These are phyloP conservation scores for Fusarium sp. DNA, from an alignment of 2,329 filamentous ascomycete species.

Conservation along the genomic window DNA sequence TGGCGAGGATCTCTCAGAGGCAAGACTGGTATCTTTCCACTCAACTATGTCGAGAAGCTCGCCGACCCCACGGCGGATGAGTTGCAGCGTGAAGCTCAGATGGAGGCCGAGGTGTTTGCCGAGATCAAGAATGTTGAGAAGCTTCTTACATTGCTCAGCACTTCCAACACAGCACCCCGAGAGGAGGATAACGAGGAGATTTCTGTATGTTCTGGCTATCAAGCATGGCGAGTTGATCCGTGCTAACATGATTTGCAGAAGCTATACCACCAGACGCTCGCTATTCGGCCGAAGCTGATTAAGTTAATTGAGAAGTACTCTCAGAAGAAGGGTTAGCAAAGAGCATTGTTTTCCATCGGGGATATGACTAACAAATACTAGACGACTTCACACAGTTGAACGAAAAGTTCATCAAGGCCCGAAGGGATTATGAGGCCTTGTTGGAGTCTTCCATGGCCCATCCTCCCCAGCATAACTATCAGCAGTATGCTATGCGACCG, in stretches of 20 bases:
- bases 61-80: conserved; percentile 95
- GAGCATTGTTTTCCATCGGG: too few species aligned
- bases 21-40: conserved; percentile 95
- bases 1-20: conserved; percentile 96
- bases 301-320: conserved; percentile 99
- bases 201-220: conserved; percentile 65
- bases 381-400: conserved; percentile 98
- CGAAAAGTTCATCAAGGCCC: conserved; percentile 99
- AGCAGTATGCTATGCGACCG: conserved; percentile 71
- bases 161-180: conserved; percentile 80
- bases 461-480: conserved; percentile 82
- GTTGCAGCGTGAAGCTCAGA: conserved; percentile 93
- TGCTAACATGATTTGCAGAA: conserved; percentile 61
- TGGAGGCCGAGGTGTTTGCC: conserved; percentile 79
- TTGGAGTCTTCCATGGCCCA: conserved; percentile 97
- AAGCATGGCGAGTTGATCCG: not conserved
- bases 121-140: conserved; percentile 74
- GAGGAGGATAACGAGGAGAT: conserved; percentile 98
- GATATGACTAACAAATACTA: not conserved
- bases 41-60: conserved; percentile 99
- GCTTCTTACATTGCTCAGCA: conserved; percentile 88
- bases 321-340: conserved; percentile 80
- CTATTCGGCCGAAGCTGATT: conserved; percentile 95
- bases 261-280: conserved; percentile 91
- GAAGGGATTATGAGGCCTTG: conserved; percentile 95